Percentiles rank a stretch among this genome's conserved stretches.
These are phyloP conservation scores for Apiospora malaysiana DNA, from an alignment of 2,329 filamentous ascomycete genomes.

Conservation along the genomic window DNA sequence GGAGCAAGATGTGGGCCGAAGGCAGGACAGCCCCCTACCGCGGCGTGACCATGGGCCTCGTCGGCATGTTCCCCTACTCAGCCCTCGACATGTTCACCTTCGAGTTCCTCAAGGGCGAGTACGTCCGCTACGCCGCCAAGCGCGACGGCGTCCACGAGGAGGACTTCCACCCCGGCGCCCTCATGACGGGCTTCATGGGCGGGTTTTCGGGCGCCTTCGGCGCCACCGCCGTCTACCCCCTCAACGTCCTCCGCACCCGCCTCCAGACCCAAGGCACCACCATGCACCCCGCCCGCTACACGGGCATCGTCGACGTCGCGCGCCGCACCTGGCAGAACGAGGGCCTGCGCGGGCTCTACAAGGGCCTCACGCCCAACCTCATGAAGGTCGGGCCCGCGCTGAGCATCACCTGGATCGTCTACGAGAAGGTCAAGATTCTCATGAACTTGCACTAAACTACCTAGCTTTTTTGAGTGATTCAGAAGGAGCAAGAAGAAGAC, in stretches of 20 bases:
- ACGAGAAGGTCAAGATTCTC: slow-evolving; percentile 82
- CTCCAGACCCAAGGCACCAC: slow-evolving; percentile 93
- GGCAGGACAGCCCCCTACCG: slow-evolving; percentile 86
- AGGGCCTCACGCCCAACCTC: slow-evolving; percentile 91
- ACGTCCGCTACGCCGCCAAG: slow-evolving; percentile 74
- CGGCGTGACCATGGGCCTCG: slow-evolving; percentile 88
- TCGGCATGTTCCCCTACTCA: slow-evolving; percentile 98
- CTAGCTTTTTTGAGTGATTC: not conserved
- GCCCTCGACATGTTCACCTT: slow-evolving; percentile 97
- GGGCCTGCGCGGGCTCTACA: slow-evolving; percentile 86
- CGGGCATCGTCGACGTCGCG: slow-evolving; percentile 87
- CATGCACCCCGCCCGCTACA: slow-evolving; percentile 90
- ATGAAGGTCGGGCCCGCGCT: slow-evolving; percentile 96
- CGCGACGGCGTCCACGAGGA: slow-evolving; percentile 77
- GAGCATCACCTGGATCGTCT: slow-evolving; percentile 93
- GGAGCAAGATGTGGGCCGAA: slow-evolving; percentile 82
- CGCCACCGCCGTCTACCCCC: slow-evolving; percentile 90
- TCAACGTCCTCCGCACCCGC: slow-evolving; percentile 91
- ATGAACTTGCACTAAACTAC: slow-evolving; percentile 23
- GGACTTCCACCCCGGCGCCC: slow-evolving; percentile 79
- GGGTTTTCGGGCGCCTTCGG: slow-evolving; percentile 91
- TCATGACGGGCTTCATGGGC: slow-evolving; percentile 86
- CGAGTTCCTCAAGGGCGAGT: slow-evolving; percentile 82
- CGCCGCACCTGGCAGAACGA: slow-evolving; percentile 82
- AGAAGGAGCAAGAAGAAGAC: not conserved